These are phyloP conservation scores for Baorangia bicolor DNA, from an alignment of 768 basidiomycete genomes.

Conservation along the genomic window DNA sequence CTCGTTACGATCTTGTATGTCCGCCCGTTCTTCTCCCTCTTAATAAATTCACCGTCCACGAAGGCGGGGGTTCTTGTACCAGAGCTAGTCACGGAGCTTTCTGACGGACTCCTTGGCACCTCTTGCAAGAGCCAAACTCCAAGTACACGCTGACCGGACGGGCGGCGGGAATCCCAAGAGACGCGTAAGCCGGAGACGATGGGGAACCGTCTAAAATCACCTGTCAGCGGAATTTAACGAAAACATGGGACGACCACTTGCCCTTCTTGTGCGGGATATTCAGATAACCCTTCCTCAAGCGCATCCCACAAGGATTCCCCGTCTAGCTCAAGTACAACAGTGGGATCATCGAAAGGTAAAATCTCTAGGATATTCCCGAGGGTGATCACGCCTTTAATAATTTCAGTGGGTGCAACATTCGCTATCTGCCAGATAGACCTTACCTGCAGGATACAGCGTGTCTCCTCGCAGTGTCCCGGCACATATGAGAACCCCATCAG, in stretches of 20 bases:
- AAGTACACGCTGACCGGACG: conserved; percentile 69
- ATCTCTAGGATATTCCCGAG: conserved; percentile 89
- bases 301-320: conserved; percentile 79
- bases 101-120: conserved; percentile 17
- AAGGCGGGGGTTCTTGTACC: conserved; percentile 31
- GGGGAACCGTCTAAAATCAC: conserved; percentile 71
- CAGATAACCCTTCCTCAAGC: conserved; percentile 67
- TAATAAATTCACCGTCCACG: conserved; percentile 54
- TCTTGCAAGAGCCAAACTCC: conserved; percentile 64
- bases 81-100: conserved; percentile 18
- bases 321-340: conserved; percentile 77
- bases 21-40: conserved; percentile 49
- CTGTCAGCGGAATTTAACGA: background rate
- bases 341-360: conserved; percentile 83
- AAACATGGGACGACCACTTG: conserved; percentile 28
- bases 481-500: conserved; percentile 80
- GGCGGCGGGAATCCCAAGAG: conserved; percentile 79
- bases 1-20: conserved; percentile 83
- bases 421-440: background rate
- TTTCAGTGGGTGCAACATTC: background rate
- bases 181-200: conserved; percentile 82
- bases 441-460: conserved; percentile 80
- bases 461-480: conserved; percentile 87
- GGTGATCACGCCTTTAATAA: conserved; percentile 59
- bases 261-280: conserved; percentile 93